A percentile compares a stretch with the other conserved stretches of the same genome.
These are phyloP conservation scores for Epicoccum nigrum DNA, from an alignment of 2,329 filamentous ascomycete genomes.

Conservation along the genomic window DNA sequence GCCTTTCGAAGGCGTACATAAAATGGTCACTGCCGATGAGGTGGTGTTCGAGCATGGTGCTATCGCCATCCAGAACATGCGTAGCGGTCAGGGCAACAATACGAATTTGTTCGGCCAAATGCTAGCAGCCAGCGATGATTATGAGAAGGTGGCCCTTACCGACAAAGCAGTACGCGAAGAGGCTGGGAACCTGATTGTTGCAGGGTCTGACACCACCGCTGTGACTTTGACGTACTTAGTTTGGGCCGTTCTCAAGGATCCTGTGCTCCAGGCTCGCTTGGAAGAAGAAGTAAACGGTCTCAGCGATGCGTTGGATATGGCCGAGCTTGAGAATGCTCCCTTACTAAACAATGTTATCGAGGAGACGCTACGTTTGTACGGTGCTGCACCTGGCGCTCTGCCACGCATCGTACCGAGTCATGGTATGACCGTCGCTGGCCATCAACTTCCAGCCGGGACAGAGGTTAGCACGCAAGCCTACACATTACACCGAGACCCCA, in stretches of 20 bases:
- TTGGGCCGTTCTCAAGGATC: slow-evolving; percentile 39
- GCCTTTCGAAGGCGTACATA: slow-evolving; percentile 10
- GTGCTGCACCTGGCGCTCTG: slow-evolving; percentile 43
- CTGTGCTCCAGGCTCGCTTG: slow-evolving; percentile 26
- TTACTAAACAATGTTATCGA: slow-evolving; percentile 47
- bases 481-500: slow-evolving; percentile 45
- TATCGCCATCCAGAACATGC: slow-evolving; percentile 26
- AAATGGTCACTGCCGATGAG: slow-evolving; percentile 20
- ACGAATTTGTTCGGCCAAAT: slow-evolving; percentile 25
- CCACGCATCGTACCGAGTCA: slow-evolving; percentile 45
- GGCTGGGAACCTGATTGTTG: slow-evolving; percentile 41
- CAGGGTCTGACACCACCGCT: slow-evolving; percentile 45
- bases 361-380: slow-evolving; percentile 49
- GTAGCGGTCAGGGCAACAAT: slow-evolving; percentile 19
- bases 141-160: slow-evolving; percentile 29
- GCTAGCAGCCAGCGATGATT: slow-evolving; percentile 21
- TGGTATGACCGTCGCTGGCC: slow-evolving; percentile 42
- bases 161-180: slow-evolving; percentile 39
- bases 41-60: slow-evolving; percentile 20
- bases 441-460: slow-evolving; percentile 44
- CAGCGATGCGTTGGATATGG: slow-evolving; percentile 22
- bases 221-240: slow-evolving; percentile 43
- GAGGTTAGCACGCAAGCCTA: slow-evolving; percentile 50
- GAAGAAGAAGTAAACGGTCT: slow-evolving; percentile 31
- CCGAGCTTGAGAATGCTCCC: slow-evolving; percentile 38